Conservation (phyloP, 2,329 filamentous ascomycete genomes). For the Aspergillus fumigatiaffinis region DNA sequence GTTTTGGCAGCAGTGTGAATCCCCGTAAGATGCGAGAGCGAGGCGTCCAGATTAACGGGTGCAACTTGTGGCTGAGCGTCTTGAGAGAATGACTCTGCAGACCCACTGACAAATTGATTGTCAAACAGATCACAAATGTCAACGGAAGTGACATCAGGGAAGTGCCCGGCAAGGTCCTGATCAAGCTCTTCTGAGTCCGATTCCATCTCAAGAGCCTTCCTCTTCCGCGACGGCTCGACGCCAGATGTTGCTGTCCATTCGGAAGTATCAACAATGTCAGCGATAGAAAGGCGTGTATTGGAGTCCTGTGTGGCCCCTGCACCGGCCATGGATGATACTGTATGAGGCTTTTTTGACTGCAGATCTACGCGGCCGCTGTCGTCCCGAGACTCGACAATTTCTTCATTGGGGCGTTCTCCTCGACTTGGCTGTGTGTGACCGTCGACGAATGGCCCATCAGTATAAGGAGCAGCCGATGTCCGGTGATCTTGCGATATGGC, state of each 20-base stretch:
- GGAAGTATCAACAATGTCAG: constrained; percentile 14
- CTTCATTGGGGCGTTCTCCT: neutral
- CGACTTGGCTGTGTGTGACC: neutral
- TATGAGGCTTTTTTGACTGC: neutral
- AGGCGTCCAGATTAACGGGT: constrained; percentile 8
- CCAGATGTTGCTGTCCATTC: neutral
- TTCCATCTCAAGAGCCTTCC: constrained; percentile 30
- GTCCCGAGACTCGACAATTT: neutral
- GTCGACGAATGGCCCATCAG: constrained; percentile 20
- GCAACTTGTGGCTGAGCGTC: constrained; percentile 24
- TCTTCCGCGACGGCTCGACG: constrained; percentile 15
- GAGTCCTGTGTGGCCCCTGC: neutral
- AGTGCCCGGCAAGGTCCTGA: neutral
- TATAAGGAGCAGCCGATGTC: constrained; percentile 7
- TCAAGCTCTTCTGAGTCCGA: neutral
- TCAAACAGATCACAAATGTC: constrained; percentile 1
- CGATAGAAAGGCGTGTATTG: constrained; percentile 13
- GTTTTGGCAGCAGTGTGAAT: constrained; percentile 1
- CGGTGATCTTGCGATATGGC: neutral
- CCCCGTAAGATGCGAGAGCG: constrained; percentile 12
- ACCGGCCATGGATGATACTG: neutral
- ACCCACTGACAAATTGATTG: neutral
- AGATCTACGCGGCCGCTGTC: neutral
- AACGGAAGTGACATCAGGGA: neutral
- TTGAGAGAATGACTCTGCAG: constrained; percentile 10